A percentile compares a stretch with the other conserved stretches of the same genome.
phyloP scores from a whole-genome alignment of 805 yeast species.

The Monosporozyma servazzii region DNA sequence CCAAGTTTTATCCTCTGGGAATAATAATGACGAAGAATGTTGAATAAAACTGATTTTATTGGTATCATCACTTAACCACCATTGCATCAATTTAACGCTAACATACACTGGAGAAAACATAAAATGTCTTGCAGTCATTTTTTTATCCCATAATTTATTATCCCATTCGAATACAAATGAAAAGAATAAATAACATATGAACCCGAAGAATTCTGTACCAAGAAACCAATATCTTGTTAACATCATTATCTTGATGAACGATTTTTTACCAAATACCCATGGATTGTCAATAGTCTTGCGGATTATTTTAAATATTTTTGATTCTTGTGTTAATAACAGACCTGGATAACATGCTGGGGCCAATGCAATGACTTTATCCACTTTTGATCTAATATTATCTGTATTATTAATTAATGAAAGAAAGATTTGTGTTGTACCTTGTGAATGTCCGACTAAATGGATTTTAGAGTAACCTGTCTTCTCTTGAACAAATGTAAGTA shows the following conservation, averaged over 20 bases:
- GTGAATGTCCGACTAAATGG: constrained; percentile 74
- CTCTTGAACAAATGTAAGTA: constrained; percentile 52
- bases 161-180: constrained; percentile 82
- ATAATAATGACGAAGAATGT: constrained; percentile 29
- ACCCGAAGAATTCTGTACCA: constrained; percentile 44
- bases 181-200: constrained; percentile 69
- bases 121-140: constrained; percentile 63
- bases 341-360: constrained; percentile 95
- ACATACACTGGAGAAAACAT: constrained; percentile 80
- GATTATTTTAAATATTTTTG: constrained; percentile 50
- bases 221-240: constrained; percentile 43
- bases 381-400: constrained; percentile 35
- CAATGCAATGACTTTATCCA: constrained; percentile 62
- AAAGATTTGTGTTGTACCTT: constrained; percentile 84
- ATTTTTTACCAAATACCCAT: constrained; percentile 59
- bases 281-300: constrained; percentile 39
- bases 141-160: constrained; percentile 64
- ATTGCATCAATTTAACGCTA: constrained; percentile 73
- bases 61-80: constrained; percentile 67
- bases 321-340: constrained; percentile 45
- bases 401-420: constrained; percentile 44
- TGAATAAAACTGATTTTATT: constrained; percentile 34
- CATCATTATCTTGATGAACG: constrained; percentile 72
- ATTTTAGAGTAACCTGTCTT: constrained; percentile 36
- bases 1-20: constrained; percentile 49